phyloP scores from a whole-genome alignment of 805 yeast genomes.

The Kockiozyma suomiensis region DNA sequence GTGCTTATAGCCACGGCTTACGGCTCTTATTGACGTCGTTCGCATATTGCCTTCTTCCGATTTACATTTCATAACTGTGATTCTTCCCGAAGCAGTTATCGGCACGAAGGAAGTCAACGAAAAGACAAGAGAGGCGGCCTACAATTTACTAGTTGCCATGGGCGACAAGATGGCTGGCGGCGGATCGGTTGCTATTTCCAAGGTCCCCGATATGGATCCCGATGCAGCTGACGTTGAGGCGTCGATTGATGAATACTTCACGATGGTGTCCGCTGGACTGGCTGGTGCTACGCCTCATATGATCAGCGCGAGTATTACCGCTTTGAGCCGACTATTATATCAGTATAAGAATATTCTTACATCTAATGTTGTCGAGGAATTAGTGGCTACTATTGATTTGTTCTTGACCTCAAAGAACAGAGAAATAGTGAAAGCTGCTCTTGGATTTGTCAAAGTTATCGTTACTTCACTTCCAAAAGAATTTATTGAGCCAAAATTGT shows the following conservation, averaged over 20 bases:
- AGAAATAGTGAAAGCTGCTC: slow-evolving; percentile 91
- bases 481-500: slow-evolving; percentile 65
- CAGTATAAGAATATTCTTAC: slow-evolving; percentile 64
- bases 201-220: slow-evolving; percentile 65
- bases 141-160: slow-evolving; percentile 72
- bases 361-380: slow-evolving; percentile 63
- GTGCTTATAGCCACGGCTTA: slow-evolving; percentile 72
- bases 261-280: slow-evolving; percentile 93
- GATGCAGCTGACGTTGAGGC: slow-evolving; percentile 68
- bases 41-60: slow-evolving; percentile 64
- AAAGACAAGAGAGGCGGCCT: slow-evolving; percentile 82
- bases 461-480: slow-evolving; percentile 81
- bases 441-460: slow-evolving; percentile 92
- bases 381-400: slow-evolving; percentile 82
- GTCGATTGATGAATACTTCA: slow-evolving; percentile 76
- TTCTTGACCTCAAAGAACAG: slow-evolving; percentile 87
- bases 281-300: slow-evolving; percentile 93
- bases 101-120: slow-evolving; percentile 92
- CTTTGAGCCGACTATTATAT: slow-evolving; percentile 80
- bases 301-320: slow-evolving; percentile 95
- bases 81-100: slow-evolving; percentile 84
- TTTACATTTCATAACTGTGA: slow-evolving; percentile 75
- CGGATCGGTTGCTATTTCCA: slow-evolving; percentile 64
- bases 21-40: slow-evolving; percentile 64
- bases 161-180: slow-evolving; percentile 71